These are phyloP conservation scores for Sarocladium kiliense DNA, from an alignment of 2,329 filamentous ascomycete species.

Conservation along the genomic window DNA sequence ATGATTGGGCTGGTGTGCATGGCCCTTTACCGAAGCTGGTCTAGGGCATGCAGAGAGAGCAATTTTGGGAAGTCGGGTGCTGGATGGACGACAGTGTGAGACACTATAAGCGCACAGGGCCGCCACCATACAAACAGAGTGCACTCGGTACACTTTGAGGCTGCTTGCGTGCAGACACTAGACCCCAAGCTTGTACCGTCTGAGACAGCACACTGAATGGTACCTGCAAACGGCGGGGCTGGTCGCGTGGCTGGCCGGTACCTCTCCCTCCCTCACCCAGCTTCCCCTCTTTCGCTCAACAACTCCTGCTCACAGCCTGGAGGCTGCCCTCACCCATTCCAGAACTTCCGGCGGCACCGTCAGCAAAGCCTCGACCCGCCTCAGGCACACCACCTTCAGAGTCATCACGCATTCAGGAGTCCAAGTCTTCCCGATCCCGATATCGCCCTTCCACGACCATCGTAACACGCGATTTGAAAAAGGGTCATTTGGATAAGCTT, in stretches of 20 bases:
- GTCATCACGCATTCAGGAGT: background rate
- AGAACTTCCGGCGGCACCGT: slow-evolving; percentile 3
- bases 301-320: background rate
- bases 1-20: slow-evolving; percentile 24
- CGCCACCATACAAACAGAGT: background rate
- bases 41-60: slow-evolving; percentile 21
- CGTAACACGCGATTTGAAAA: no score
- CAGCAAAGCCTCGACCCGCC: slow-evolving; percentile 3
- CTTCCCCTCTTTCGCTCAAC: background rate
- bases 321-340: background rate
- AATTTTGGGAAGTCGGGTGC: slow-evolving; percentile 24
- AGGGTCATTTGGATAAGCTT: background rate
- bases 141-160: background rate
- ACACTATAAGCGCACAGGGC: slow-evolving; percentile 9
- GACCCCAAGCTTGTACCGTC: background rate
- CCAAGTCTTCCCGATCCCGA: background rate
- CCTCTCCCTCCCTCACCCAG: background rate
- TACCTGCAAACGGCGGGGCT: slow-evolving; percentile 13
- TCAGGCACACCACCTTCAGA: background rate
- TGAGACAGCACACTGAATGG: slow-evolving; percentile 9
- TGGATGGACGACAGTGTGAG: slow-evolving; percentile 18
- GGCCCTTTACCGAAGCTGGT: slow-evolving; percentile 15
- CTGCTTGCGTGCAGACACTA: background rate
- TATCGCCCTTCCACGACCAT: background rate
- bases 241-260: slow-evolving; percentile 11